Base-by-base conservation (phyloP, 208 protist genomes). In the Blechomonas ayalai region DNA sequence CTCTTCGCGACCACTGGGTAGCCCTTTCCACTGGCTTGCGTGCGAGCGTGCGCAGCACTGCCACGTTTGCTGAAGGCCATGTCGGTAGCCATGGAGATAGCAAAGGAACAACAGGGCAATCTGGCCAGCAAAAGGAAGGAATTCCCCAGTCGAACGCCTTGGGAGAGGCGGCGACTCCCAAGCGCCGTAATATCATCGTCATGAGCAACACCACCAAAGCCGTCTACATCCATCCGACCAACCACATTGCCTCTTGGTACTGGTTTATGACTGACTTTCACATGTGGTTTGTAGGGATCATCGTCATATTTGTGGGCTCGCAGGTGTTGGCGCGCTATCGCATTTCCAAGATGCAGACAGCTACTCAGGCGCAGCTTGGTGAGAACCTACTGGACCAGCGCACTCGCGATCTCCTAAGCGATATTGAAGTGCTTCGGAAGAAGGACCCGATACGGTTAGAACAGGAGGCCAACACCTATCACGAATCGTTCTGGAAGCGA, bases 401-500 rank as follows among this genome's bases (percentile, higher is more conserved):
- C 49, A 89, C 79, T 6, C 73, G 80, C 18, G 78, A 88, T 32
- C 43, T 92, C 6, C 54, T 92, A 28, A 62, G 45, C 27, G 84
- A 92, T 36, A 88, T 92, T 59, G 84, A 92, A 46, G 72, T 77
- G 42, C 52, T 92, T 19, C 80, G 84, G 24, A 68, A 80, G 19
- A 89, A 89, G 46, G 84, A 92, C 61, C 84, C 84, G 1, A 61
- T 90, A 31, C 84, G 84, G 6, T 67, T 92, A 4, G 80, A 92
- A 62, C 69, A 87, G 33, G 84, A 92, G 56, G 84, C 84, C 2
- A 90, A 92, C 57, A 32, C 67, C 13, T 92, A 82, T 43, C 84
- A 92, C 51, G 84, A 87, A 61, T 74, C 84, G 59, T 92, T 92
- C 46, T 92, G 84, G 81, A 82, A 85, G 66, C 72, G 80, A 0